Conservation (phyloP, 2,329 filamentous ascomycete genomes). For the Emydomyces testavorans region DNA sequence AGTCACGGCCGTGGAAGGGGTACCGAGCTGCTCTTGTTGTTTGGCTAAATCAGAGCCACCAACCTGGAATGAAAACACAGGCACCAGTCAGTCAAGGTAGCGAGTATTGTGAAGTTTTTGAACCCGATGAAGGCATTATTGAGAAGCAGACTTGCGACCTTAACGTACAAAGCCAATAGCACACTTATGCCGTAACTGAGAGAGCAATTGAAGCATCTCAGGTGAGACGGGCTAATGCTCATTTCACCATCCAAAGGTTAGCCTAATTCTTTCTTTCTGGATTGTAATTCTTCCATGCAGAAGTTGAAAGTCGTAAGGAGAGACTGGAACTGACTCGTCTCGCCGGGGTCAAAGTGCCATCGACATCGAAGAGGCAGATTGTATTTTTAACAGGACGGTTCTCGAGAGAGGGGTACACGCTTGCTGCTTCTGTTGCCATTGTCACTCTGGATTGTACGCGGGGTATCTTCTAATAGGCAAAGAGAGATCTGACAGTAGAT, state of each 20-base stretch:
- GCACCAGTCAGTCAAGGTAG: neutral
- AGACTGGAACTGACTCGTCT: conserved; percentile 55
- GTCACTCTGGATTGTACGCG: neutral
- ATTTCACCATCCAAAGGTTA: neutral
- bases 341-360: conserved; percentile 77
- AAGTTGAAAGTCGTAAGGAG: no score
- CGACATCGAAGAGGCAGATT: conserved; percentile 91
- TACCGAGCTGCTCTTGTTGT: conserved; percentile 91
- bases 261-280: no score
- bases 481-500: neutral
- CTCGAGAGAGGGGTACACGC: conserved; percentile 58
- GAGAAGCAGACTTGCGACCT: neutral
- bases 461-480: neutral
- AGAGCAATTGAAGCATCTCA: conserved; percentile 73
- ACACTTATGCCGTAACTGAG: conserved; percentile 69
- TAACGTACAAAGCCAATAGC: conserved; percentile 63
- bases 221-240: conserved; percentile 51
- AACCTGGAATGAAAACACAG: conserved; percentile 35
- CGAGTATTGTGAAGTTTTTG: no score
- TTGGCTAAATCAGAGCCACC: conserved; percentile 86
- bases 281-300: no score
- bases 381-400: conserved; percentile 85
- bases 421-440: conserved; percentile 13
- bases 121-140: no score
- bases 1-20: conserved; percentile 56